A percentile compares a stretch with the other conserved stretches of the same genome.
These are phyloP conservation scores for Acer yangbiense DNA, from an alignment of 345 rosid species.

Conservation along the genomic window DNA sequence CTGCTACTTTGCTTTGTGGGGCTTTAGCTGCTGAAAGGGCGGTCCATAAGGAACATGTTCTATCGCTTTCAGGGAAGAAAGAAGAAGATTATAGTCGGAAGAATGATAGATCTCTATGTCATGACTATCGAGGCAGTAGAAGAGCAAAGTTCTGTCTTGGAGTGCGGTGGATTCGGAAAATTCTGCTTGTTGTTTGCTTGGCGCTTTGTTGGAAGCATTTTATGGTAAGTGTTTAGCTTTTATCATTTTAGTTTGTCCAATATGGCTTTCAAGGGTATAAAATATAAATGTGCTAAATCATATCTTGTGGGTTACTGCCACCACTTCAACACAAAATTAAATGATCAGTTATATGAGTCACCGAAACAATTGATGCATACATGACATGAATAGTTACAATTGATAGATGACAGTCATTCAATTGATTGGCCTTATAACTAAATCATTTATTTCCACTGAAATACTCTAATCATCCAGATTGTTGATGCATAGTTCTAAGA, in stretches of 20 bases:
- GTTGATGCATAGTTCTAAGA: not conserved
- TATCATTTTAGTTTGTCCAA: constrained; percentile 5
- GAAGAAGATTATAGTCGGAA: constrained; percentile 56
- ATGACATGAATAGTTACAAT: not conserved
- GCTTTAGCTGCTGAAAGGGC: constrained; percentile 76
- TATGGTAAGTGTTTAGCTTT: constrained; percentile 43
- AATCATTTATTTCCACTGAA: not conserved
- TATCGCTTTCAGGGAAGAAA: constrained; percentile 62
- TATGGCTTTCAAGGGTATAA: not conserved
- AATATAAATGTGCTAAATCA: too few relatives aligned
- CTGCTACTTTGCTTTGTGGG: constrained; percentile 48
- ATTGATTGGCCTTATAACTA: not conserved
- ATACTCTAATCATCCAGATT: not conserved
- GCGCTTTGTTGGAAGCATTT: constrained; percentile 79
- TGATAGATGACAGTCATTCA: not conserved
- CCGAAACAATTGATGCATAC: too few relatives aligned
- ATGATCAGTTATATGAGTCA: too few relatives aligned
- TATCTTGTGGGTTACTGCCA: not conserved
- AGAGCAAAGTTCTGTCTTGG: constrained; percentile 32
- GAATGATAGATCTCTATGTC: constrained; percentile 30
- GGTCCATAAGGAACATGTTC: constrained; percentile 52
- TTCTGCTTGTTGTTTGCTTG: constrained; percentile 57
- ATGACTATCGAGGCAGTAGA: constrained; percentile 26
- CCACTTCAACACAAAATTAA: not conserved
- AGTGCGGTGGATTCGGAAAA: constrained; percentile 52